Conservation (phyloP, 805 yeast genomes). For the Saturnispora zaruensis region DNA sequence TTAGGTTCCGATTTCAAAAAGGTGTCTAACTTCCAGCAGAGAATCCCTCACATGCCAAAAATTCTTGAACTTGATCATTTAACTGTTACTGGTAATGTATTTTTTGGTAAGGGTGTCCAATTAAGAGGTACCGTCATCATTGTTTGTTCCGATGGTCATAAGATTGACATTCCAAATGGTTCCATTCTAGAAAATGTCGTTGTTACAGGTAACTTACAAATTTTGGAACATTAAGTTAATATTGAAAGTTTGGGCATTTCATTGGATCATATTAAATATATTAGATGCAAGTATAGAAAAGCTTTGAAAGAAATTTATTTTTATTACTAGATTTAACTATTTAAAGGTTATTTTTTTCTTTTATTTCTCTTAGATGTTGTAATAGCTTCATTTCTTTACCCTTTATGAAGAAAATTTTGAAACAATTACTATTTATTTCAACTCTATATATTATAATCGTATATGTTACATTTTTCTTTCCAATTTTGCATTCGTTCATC, state of each 20-base stretch:
- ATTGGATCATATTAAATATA: background rate
- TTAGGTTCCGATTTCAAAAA: constrained; percentile 95
- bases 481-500: too few species aligned
- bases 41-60: constrained; percentile 93
- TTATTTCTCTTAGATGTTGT: background rate
- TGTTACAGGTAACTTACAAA: constrained; percentile 91
- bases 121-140: constrained; percentile 96
- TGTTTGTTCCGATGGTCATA: constrained; percentile 94
- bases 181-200: constrained; percentile 92
- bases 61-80: constrained; percentile 94
- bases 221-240: constrained; percentile 64
- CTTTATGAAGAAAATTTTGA: too few species aligned
- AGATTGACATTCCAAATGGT: constrained; percentile 96
- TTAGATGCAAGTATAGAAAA: background rate
- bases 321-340: background rate
- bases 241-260: background rate
- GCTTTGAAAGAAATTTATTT: too few species aligned
- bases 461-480: too few species aligned
- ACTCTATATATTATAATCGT: too few species aligned
- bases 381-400: too few species aligned
- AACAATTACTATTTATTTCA: too few species aligned
- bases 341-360: background rate
- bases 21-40: constrained; percentile 80
- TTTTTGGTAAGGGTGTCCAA: constrained; percentile 79
- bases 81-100: constrained; percentile 95